Percentiles rank a stretch among this genome's conserved stretches.
Conservation (phyloP, 2,329 filamentous ascomycete species). For the Pleoardoris graminearum region DNA sequence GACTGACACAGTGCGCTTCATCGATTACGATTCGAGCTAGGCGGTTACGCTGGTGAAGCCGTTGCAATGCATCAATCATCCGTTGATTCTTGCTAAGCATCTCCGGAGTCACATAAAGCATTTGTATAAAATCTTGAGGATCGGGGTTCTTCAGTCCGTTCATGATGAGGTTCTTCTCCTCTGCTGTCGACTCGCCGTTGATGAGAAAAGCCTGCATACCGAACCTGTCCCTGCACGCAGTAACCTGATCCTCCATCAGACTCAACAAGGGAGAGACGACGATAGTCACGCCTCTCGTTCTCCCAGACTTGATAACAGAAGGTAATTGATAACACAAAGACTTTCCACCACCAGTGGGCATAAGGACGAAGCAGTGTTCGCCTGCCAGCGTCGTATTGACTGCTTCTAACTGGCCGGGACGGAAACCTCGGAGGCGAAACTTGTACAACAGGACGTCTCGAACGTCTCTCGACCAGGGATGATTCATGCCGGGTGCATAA, state of each 20-base stretch:
- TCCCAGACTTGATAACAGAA: constrained; percentile 78
- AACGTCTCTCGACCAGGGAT: constrained; percentile 84
- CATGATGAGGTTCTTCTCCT: constrained; percentile 69
- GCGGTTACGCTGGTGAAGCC: constrained; percentile 69
- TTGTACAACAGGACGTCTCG: constrained; percentile 76
- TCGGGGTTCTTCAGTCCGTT: constrained; percentile 62
- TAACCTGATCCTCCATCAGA: constrained; percentile 95
- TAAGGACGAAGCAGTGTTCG: constrained; percentile 90
- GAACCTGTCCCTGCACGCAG: constrained; percentile 70
- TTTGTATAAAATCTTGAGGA: constrained; percentile 76
- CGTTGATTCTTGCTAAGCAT: constrained; percentile 83
- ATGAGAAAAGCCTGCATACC: constrained; percentile 79
- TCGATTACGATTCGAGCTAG: constrained; percentile 94
- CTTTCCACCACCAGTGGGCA: constrained; percentile 97
- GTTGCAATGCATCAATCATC: constrained; percentile 68
- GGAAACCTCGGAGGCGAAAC: constrained; percentile 84
- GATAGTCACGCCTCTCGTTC: constrained; percentile 82
- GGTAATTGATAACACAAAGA: constrained; percentile 96
- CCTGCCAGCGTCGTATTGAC: constrained; percentile 91
- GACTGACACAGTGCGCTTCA: constrained; percentile 98
- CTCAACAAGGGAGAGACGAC: constrained; percentile 95
- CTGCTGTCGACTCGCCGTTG: constrained; percentile 72
- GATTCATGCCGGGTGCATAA: constrained; percentile 36
- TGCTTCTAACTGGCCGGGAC: constrained; percentile 88
- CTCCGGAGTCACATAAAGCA: constrained; percentile 95